Conservation (phyloP, 2,329 filamentous ascomycete species). For the Cercospora berteroae region DNA sequence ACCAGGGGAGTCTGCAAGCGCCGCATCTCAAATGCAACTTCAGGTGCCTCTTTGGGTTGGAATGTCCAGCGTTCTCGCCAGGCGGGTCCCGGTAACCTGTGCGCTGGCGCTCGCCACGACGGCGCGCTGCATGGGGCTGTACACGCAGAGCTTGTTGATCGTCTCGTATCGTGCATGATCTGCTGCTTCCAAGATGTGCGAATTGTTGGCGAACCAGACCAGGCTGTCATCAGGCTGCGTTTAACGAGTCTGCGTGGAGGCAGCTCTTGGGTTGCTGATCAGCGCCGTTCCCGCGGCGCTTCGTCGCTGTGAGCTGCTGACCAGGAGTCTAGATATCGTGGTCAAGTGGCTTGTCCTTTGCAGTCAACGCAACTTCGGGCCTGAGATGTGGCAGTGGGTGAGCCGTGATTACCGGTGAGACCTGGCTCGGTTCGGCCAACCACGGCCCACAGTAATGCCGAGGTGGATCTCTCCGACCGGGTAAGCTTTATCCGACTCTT, state of each 20-base stretch:
- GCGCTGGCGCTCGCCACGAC: conserved; percentile 6
- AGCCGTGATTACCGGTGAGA: background rate
- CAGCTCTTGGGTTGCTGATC: background rate
- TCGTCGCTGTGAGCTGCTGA: background rate
- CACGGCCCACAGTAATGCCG: background rate
- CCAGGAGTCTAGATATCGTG: background rate
- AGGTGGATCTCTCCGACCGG: background rate
- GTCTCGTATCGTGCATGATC: background rate
- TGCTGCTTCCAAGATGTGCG: background rate
- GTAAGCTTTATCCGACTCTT: background rate
- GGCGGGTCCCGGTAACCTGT: conserved; percentile 1
- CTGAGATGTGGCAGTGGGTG: background rate
- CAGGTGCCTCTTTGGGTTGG: background rate
- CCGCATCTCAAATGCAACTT: conserved; percentile 5
- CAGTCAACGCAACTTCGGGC: background rate
- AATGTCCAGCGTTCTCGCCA: background rate
- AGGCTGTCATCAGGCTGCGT: background rate
- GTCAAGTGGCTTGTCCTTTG: background rate
- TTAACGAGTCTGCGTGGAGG: background rate
- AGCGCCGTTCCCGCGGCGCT: background rate
- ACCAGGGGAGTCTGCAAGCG: conserved; percentile 5
- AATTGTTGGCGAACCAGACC: background rate
- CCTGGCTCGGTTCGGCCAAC: background rate
- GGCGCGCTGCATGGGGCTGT: conserved; percentile 1
- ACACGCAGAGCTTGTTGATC: background rate